phyloP scores from a whole-genome alignment of 208 protist genomes.

The Wallacemonas collosoma region DNA sequence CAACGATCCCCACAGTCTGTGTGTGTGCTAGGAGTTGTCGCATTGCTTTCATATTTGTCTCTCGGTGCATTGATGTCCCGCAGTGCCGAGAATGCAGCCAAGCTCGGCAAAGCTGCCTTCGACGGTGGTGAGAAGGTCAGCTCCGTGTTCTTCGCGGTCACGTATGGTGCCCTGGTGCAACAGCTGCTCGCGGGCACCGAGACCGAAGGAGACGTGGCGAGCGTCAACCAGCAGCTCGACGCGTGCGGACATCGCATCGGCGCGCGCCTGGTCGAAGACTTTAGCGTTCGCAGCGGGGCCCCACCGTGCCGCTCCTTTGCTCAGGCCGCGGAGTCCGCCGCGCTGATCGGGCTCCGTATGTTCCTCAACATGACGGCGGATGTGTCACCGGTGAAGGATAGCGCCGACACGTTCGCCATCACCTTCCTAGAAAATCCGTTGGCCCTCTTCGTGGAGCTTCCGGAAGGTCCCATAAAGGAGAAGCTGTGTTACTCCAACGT shows the following conservation, averaged over 20 bases:
- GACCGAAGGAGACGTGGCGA: constrained; percentile 91
- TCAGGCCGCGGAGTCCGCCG: constrained; percentile 95
- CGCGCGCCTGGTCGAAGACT: constrained; percentile 96
- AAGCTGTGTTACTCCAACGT: constrained; percentile 96
- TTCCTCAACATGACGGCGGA: constrained; percentile 94
- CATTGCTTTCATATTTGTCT: not conserved
- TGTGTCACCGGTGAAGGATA: constrained; percentile 84
- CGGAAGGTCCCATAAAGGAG: constrained; percentile 84
- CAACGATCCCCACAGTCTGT: too few species aligned
- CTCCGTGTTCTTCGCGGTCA: constrained; percentile 97
- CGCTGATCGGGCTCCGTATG: constrained; percentile 96
- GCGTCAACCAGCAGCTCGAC: constrained; percentile 96
- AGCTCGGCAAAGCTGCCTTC: constrained; percentile 76
- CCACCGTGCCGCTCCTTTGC: constrained; percentile 89
- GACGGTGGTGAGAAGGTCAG: constrained; percentile 81
- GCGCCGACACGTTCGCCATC: constrained; percentile 85
- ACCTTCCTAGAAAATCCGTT: constrained; percentile 97
- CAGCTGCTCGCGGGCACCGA: constrained; percentile 95
- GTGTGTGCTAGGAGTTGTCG: too few species aligned
- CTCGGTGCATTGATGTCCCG: constrained; percentile 11
- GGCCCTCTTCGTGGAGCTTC: constrained; percentile 96
- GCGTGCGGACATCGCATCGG: constrained; percentile 98
- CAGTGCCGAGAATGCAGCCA: constrained; percentile 27
- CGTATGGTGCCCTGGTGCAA: constrained; percentile 96
- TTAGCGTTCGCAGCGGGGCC: constrained; percentile 88